phyloP scores from a whole-genome alignment of 805 yeast species.

The Candida stauntonica region DNA sequence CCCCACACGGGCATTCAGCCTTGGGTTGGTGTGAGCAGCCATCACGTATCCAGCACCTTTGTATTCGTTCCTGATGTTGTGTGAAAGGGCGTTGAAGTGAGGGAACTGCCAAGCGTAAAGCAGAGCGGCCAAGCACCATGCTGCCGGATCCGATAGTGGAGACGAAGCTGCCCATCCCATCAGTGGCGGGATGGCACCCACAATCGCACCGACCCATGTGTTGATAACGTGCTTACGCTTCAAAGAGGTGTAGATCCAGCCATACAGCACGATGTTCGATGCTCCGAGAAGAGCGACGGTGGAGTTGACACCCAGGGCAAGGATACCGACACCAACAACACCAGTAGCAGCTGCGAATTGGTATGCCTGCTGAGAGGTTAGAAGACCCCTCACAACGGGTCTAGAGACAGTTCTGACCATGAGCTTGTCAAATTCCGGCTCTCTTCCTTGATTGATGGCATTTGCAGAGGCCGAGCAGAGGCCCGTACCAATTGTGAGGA shows the following conservation, averaged over 20 bases:
- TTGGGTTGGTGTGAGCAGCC: constrained; percentile 93
- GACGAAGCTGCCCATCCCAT: constrained; percentile 99
- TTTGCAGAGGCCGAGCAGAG: constrained; percentile 91
- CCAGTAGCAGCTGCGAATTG: constrained; percentile 77
- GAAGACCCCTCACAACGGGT: constrained; percentile 83
- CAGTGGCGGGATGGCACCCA: constrained; percentile 96
- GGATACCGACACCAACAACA: constrained; percentile 57
- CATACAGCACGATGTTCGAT: constrained; percentile 73
- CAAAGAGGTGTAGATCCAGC: constrained; percentile 88
- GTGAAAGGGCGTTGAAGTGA: constrained; percentile 89
- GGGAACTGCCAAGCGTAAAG: constrained; percentile 99
- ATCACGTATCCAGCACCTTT: constrained; percentile 94
- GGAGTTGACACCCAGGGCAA: constrained; percentile 80
- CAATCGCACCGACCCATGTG: constrained; percentile 99
- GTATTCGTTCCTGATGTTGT: constrained; percentile 83
- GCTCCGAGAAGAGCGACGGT: constrained; percentile 80
- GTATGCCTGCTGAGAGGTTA: constrained; percentile 75
- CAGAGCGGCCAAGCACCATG: constrained; percentile 89
- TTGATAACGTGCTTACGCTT: constrained; percentile 81
- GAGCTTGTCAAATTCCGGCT: constrained; percentile 79
- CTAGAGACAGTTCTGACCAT: constrained; percentile 87
- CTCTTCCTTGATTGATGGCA: constrained; percentile 96
- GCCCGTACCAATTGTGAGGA: constrained; percentile 79
- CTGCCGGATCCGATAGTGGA: constrained; percentile 78
- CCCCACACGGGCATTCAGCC: constrained; percentile 88